Percentiles rank a stretch among this genome's conserved stretches.
phyloP scores from a whole-genome alignment of 1,284 basidiomycete genomes.

The Malassezia sp. region DNA sequence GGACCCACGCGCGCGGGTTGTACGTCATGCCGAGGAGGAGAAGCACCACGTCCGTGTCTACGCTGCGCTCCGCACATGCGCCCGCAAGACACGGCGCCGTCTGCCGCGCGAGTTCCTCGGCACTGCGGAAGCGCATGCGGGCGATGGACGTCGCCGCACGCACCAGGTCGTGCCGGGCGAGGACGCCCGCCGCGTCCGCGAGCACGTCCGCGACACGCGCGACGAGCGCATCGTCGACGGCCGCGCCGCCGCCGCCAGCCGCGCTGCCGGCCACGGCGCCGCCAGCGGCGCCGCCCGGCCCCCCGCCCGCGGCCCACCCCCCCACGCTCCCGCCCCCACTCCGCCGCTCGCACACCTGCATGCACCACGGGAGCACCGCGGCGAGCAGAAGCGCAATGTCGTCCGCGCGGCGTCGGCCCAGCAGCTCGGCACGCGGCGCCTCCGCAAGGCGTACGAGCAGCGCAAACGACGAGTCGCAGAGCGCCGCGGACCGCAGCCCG shows the following conservation, averaged over 20 bases:
- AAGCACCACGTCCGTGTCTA: conserved; percentile 61
- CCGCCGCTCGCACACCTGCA: conserved; percentile 59
- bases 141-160: conserved; percentile 81
- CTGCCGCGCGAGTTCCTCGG: conserved; percentile 85
- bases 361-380: conserved; percentile 73
- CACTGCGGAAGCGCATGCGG: conserved; percentile 74
- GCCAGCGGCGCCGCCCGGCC: conserved; percentile 1
- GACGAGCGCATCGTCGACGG: not conserved
- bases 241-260: not conserved
- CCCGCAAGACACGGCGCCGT: conserved; percentile 62
- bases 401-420: not conserved
- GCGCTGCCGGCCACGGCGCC: not conserved
- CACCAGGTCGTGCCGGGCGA: conserved; percentile 61
- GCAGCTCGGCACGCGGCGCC: not conserved
- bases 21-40: conserved; percentile 74
- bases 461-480: conserved; percentile 59
- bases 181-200: conserved; percentile 61
- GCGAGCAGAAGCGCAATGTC: conserved; percentile 55
- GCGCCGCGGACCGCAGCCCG: conserved; percentile 68
- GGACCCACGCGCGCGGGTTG: conserved; percentile 71
- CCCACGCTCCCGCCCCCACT: conserved; percentile 4
- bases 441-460: conserved; percentile 50
- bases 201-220: conserved; percentile 5
- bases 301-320: not conserved
- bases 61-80: not conserved